phyloP scores from a whole-genome alignment of 306 rosid genomes.

The Crataegus laevigata region DNA sequence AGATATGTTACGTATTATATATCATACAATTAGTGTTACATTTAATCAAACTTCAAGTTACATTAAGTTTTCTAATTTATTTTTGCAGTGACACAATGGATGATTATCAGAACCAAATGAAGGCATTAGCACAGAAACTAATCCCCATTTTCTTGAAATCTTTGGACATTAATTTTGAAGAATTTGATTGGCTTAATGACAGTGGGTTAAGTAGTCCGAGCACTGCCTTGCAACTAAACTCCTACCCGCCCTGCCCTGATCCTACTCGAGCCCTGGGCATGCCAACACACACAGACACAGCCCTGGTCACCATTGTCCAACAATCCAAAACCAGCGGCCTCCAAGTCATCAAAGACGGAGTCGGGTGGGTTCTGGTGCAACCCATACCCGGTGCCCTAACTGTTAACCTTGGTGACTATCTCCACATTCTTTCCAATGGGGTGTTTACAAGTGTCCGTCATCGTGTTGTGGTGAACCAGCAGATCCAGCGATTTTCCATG shows the following conservation, averaged over 20 bases:
- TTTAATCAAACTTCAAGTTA: not conserved
- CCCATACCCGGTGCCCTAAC: slow-evolving; percentile 35
- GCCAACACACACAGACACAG: slow-evolving; percentile 79
- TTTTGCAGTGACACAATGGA: slow-evolving; percentile 42
- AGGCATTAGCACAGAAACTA: slow-evolving; percentile 39
- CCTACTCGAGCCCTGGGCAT: slow-evolving; percentile 65
- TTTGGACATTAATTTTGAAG: slow-evolving; percentile 23
- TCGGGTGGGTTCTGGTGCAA: slow-evolving; percentile 49
- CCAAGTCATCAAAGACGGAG: slow-evolving; percentile 42
- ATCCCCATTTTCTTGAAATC: slow-evolving; percentile 20
- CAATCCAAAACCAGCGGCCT: slow-evolving; percentile 50
- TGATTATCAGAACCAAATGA: slow-evolving; percentile 47
- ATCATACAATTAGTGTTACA: not conserved
- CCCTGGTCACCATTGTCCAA: slow-evolving; percentile 54
- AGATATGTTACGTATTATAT: too few relatives aligned
- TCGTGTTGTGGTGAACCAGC: slow-evolving; percentile 39
- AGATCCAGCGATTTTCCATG: slow-evolving; percentile 32
- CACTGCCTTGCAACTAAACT: slow-evolving; percentile 53
- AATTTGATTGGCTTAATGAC: slow-evolving; percentile 34
- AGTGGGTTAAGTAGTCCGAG: not conserved
- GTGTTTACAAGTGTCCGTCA: slow-evolving; percentile 41
- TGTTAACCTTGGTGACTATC: slow-evolving; percentile 54
- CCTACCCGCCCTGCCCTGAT: slow-evolving; percentile 60
- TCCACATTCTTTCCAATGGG: slow-evolving; percentile 51
- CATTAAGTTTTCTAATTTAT: not conserved